Percentiles rank a stretch among this genome's conserved stretches.
Conservation (phyloP, 441 rosid species). For the Hura crepitans region DNA sequence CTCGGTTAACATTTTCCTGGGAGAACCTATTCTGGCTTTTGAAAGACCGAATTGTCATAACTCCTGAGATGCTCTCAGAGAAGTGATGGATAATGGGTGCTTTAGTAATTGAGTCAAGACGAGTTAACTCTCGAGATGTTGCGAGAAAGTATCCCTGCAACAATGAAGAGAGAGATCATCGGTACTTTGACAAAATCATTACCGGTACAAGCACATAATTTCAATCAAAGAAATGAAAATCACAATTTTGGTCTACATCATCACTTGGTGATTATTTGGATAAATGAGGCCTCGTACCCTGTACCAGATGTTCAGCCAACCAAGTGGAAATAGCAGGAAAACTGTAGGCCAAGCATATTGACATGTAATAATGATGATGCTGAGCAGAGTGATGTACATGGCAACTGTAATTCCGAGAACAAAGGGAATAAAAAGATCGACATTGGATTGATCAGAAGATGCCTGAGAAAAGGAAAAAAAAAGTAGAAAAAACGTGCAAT, state of each 20-base stretch:
- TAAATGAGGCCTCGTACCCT: slow-evolving; percentile 44
- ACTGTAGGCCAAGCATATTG: slow-evolving; percentile 94
- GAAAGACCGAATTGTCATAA: slow-evolving; percentile 78
- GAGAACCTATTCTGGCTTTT: slow-evolving; percentile 46
- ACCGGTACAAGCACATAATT: neutral
- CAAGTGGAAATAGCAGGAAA: slow-evolving; percentile 73
- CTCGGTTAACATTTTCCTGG: slow-evolving; percentile 67
- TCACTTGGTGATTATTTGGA: neutral
- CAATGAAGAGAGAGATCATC: slow-evolving; percentile 11
- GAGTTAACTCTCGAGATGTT: slow-evolving; percentile 78
- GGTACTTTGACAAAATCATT: neutral
- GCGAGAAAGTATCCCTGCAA: slow-evolving; percentile 77
- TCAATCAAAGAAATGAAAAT: neutral
- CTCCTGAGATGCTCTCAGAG: slow-evolving; percentile 90
- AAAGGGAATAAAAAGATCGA: slow-evolving; percentile 79
- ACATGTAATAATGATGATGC: slow-evolving; percentile 83
- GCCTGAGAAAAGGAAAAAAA: slow-evolving; percentile 52
- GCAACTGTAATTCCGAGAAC: slow-evolving; percentile 49
- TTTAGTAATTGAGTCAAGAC: slow-evolving; percentile 85
- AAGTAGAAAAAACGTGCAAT: neutral
- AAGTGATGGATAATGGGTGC: slow-evolving; percentile 95
- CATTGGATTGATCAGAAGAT: slow-evolving; percentile 79
- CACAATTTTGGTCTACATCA: neutral
- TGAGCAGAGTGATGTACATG: slow-evolving; percentile 67
- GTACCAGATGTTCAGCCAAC: slow-evolving; percentile 83